A percentile compares a stretch with the other conserved stretches of the same genome.
These are phyloP conservation scores for Cystobasidium sp. DNA, from an alignment of 1,284 basidiomycete species.

Conservation along the genomic window DNA sequence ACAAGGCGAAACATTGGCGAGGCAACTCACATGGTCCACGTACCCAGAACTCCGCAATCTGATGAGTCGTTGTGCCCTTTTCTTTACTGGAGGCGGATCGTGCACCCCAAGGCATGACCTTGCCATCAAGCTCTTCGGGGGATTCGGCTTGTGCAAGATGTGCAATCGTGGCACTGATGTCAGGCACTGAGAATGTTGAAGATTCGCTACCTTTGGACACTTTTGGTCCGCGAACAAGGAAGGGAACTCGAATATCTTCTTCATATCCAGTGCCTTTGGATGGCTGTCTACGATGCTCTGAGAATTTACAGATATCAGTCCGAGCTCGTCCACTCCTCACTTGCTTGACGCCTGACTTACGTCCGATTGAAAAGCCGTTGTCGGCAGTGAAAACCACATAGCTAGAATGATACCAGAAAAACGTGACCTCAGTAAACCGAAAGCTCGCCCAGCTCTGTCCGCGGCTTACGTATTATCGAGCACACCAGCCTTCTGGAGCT, in stretches of 20 bases:
- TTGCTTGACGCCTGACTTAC: background rate
- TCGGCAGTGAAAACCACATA: constrained; percentile 47
- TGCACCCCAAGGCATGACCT: constrained; percentile 43
- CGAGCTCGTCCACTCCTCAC: no score
- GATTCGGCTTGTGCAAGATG: constrained; percentile 53
- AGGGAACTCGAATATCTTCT: constrained; percentile 54
- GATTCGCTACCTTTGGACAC: constrained; percentile 49
- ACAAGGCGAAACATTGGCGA: background rate
- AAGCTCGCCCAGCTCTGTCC: background rate
- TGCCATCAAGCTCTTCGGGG: constrained; percentile 53
- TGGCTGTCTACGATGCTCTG: constrained; percentile 54
- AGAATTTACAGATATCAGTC: no score
- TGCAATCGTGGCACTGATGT: constrained; percentile 54
- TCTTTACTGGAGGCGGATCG: background rate
- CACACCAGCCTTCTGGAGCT: constrained; percentile 50
- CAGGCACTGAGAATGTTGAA: constrained; percentile 51
- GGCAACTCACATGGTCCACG: background rate
- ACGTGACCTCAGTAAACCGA: constrained; percentile 46
- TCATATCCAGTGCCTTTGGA: constrained; percentile 56
- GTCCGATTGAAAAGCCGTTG: constrained; percentile 54
- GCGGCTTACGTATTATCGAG: constrained; percentile 56
- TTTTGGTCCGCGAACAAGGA: constrained; percentile 53
- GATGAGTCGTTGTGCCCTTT: background rate
- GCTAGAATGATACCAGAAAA: background rate
- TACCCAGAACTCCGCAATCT: constrained; percentile 5